phyloP scores from a whole-genome alignment of 208 protist genomes.

The Trypanosoma boissoni region DNA sequence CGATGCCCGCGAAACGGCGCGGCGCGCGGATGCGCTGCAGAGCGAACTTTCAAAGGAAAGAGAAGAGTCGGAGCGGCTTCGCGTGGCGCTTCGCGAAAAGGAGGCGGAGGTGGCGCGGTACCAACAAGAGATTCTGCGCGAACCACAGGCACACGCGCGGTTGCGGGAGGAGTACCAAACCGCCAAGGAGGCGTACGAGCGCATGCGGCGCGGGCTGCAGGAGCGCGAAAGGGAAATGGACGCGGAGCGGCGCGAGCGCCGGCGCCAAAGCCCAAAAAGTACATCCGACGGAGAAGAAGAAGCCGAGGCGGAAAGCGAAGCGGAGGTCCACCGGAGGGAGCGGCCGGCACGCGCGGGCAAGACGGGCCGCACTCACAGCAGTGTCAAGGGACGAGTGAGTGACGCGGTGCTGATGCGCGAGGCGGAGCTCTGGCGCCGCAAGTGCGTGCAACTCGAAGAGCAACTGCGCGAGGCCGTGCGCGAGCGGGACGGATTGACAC shows the following conservation, averaged over 20 bases:
- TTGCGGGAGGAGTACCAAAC: constrained; percentile 39
- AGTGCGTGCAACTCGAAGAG: constrained; percentile 75
- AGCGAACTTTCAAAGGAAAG: constrained; percentile 46
- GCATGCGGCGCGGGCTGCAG: constrained; percentile 42
- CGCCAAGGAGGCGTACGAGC: constrained; percentile 48
- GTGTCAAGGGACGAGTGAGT: background rate
- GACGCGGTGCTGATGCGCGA: constrained; percentile 42
- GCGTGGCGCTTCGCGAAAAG: constrained; percentile 49
- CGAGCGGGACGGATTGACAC: constrained; percentile 62
- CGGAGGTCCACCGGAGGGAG: too few relatives aligned
- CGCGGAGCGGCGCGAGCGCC: background rate
- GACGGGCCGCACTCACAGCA: too few relatives aligned
- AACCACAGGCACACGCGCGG: constrained; percentile 26
- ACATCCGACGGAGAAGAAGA: too few relatives aligned
- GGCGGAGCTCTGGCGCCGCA: constrained; percentile 71
- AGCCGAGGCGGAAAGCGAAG: too few relatives aligned
- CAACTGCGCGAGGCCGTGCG: constrained; percentile 52
- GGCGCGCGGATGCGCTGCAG: constrained; percentile 56
- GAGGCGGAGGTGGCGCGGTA: constrained; percentile 70
- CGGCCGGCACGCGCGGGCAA: too few relatives aligned
- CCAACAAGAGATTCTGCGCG: constrained; percentile 70
- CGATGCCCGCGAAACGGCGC: constrained; percentile 71
- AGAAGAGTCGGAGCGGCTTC: constrained; percentile 42
- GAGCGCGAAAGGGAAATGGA: constrained; percentile 1
- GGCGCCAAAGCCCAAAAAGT: background rate